Conservation (phyloP, 2,329 filamentous ascomycete species). For the Periconia digitata region DNA sequence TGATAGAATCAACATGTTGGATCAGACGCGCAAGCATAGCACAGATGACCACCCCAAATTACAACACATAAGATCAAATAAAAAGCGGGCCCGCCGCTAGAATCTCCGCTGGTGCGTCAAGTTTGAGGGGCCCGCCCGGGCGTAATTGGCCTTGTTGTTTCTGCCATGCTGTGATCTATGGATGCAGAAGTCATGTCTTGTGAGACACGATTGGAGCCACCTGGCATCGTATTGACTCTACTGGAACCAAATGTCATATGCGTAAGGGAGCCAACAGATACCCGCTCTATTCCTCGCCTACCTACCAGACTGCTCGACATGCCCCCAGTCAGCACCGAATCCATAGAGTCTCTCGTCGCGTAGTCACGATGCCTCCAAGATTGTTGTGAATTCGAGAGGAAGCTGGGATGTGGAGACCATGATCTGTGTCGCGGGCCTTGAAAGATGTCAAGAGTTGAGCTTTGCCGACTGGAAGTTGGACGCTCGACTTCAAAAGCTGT, state of each 20-base stretch:
- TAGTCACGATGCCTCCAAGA: neutral
- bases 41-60: no score
- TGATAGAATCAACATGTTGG: no score
- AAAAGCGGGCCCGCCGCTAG: no score
- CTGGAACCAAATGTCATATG: neutral
- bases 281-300: slow-evolving; percentile 1
- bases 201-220: neutral
- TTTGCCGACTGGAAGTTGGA: neutral
- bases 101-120: no score
- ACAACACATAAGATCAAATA: no score
- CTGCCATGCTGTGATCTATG: neutral
- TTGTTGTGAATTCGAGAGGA: neutral
- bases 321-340: neutral
- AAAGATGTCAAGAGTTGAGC: slow-evolving; percentile 1
- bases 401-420: slow-evolving; percentile 5
- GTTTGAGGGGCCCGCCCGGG: no score
- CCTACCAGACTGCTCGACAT: neutral
- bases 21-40: no score
- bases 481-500: slow-evolving; percentile 4
- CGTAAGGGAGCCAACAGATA: slow-evolving; percentile 1
- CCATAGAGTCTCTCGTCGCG: slow-evolving; percentile 1
- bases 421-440: slow-evolving; percentile 2
- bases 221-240: neutral
- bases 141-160: no score
- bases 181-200: neutral